Conservation (phyloP, 129 eudicot species). For the Centaurea solstitialis region DNA sequence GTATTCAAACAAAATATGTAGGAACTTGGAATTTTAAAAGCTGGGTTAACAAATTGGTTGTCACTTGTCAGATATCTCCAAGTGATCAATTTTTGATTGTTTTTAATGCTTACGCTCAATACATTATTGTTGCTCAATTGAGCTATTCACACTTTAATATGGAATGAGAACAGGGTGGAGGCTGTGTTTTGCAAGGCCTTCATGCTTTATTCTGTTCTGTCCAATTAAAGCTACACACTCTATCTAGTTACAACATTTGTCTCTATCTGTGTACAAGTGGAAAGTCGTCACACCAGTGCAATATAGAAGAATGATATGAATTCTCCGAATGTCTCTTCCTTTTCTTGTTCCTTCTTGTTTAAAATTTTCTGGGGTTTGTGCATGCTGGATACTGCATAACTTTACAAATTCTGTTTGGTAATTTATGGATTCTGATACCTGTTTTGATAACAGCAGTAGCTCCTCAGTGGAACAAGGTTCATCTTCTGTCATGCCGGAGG, state of each 20-base stretch:
- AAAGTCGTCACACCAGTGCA: neutral
- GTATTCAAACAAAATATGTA: neutral
- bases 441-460: constrained; percentile 38
- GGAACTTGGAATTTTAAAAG: neutral
- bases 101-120: neutral
- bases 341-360: neutral
- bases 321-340: neutral
- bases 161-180: neutral
- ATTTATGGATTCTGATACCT: constrained; percentile 11
- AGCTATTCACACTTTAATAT: neutral
- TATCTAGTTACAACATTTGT: neutral
- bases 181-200: neutral
- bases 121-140: neutral
- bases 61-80: constrained; percentile 12
- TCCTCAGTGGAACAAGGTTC: constrained; percentile 54
- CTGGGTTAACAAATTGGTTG: constrained; percentile 1
- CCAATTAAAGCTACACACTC: neutral
- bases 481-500: constrained; percentile 62
- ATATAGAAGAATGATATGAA: neutral
- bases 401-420: neutral
- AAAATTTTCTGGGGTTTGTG: neutral
- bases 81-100: neutral
- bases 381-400: neutral
- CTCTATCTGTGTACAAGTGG: neutral
- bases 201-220: neutral